Base-by-base conservation (phyloP, 2,329 filamentous ascomycete genomes). In the Westerdykella aurantiaca region DNA sequence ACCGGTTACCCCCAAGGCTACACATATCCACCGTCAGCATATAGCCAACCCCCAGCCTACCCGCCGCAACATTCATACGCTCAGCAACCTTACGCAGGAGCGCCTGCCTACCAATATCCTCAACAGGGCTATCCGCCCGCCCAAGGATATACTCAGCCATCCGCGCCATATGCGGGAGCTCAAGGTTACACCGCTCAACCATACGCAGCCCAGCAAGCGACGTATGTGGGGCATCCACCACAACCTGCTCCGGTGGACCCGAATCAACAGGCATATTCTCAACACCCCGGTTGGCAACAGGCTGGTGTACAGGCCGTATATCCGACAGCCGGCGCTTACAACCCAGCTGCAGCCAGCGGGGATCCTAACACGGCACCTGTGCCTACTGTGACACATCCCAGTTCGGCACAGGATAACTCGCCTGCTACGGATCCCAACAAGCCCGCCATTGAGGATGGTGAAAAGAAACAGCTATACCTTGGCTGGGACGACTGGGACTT, bases 401-500 rank as follows among this genome's bases (percentile, higher is more conserved):
- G 42, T 12, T 29, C 25, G 25, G 11, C 4, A 29, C 25, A 29
- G 11, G 25, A 29, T 29, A 9, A 3, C 11, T 3, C 25, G 10
- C 25, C 25, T 29, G 4, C 25, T 29, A 9, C 25, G 9, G 25
- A 29, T 29, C 25, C 25, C 9, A 29, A 25, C 10, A 25, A 29
- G 9, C 25, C 23, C 25, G 31, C 17, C 18, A 42, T 17, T 13
- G 18, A 35, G 17, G 25, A 39, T 22, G 11, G 17, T 29, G 42
- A 44, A 39, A 39, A 63, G 31, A 44, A 58, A 7, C 56, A 58
- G 18, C 46, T 71, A 9, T 65, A 57, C 34, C 54, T 66, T 34
- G 64, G 55, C 6, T 61, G 58, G 55, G 64, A 68, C 41, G 65
- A 67, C 38, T 69, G 66, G 58, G 71, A 74, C 39, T 66, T 68